Evolutionary conservation across 2,329 filamentous ascomycete species (phyloP).

Genomic region (Exophiala lecanii-corni): DNA sequence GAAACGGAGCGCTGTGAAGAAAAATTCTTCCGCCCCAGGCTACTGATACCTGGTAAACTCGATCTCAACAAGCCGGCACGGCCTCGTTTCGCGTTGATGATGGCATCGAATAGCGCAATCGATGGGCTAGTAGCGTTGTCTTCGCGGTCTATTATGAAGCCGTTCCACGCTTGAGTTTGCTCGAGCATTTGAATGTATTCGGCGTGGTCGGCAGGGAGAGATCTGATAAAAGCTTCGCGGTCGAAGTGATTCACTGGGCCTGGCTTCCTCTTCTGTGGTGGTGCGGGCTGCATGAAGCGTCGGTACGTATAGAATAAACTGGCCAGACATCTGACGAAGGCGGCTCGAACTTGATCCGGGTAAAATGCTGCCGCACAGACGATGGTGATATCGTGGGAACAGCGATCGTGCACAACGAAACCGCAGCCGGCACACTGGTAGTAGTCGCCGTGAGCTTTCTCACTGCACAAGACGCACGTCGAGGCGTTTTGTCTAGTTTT

Average conservation of each 20-base stretch:
- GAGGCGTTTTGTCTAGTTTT: slow-evolving; percentile 41
- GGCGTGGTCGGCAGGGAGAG: slow-evolving; percentile 59
- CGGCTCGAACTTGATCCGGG: slow-evolving; percentile 61
- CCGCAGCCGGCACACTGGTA: slow-evolving; percentile 47
- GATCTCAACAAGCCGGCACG: slow-evolving; percentile 46
- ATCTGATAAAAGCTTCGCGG: slow-evolving; percentile 62
- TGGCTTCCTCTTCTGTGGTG: slow-evolving; percentile 55
- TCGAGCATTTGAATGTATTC: slow-evolving; percentile 60
- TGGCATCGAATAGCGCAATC: slow-evolving; percentile 60
- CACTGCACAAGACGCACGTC: slow-evolving; percentile 46
- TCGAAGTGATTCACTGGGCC: slow-evolving; percentile 48
- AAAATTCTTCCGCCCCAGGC: slow-evolving; percentile 18
- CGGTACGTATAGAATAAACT: slow-evolving; percentile 66
- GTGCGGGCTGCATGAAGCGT: slow-evolving; percentile 56
- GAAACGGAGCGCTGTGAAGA: slow-evolving; percentile 32
- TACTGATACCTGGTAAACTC: slow-evolving; percentile 10
- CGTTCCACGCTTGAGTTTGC: slow-evolving; percentile 62
- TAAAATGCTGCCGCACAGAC: slow-evolving; percentile 64
- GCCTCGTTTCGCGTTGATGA: slow-evolving; percentile 61
- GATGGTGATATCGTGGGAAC: slow-evolving; percentile 56
- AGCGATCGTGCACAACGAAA: slow-evolving; percentile 54
- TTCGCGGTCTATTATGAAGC: slow-evolving; percentile 62
- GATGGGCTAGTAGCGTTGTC: slow-evolving; percentile 37
- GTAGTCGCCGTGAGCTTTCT: slow-evolving; percentile 56
- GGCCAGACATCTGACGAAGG: slow-evolving; percentile 65